phyloP scores from a whole-genome alignment of 257 asterid genomes.

The Fraxinus quadrangulata region DNA sequence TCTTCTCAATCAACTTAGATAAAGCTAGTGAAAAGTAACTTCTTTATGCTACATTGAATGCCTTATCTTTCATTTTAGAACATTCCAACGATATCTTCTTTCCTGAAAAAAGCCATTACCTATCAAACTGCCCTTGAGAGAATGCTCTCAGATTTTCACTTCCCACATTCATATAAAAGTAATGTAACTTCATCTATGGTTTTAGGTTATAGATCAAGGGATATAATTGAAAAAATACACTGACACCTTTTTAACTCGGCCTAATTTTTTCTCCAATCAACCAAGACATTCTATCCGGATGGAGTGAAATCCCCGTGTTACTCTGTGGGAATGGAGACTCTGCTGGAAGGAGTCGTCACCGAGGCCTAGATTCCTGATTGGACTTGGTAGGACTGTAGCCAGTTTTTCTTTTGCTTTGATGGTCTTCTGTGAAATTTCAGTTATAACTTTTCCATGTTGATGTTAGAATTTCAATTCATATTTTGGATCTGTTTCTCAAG shows the following conservation, averaged over 20 bases:
- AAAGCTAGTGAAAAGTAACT: not conserved
- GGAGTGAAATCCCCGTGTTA: not conserved
- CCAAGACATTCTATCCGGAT: not conserved
- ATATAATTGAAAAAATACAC: not conserved
- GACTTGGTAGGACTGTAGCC: not conserved
- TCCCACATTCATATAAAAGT: not conserved
- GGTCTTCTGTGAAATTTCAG: not conserved
- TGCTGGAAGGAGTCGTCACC: not conserved
- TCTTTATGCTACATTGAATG: not conserved
- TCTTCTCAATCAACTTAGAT: not conserved
- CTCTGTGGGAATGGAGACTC: not conserved
- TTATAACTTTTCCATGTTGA: not conserved
- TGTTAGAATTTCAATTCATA: not conserved
- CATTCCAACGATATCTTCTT: not conserved
- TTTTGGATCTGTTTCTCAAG: not conserved
- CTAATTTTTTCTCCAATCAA: not conserved
- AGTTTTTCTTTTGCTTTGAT: not conserved
- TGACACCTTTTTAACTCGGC: not conserved
- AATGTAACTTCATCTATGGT: not conserved
- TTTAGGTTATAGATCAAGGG: not conserved
- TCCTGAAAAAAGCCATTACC: not conserved
- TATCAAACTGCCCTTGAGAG: not conserved
- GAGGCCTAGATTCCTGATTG: not conserved
- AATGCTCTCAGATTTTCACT: not conserved
- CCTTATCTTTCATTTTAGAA: not conserved